These are phyloP conservation scores for Drechslerella dactyloides DNA, from an alignment of 2,329 filamentous ascomycete species.

Conservation along the genomic window DNA sequence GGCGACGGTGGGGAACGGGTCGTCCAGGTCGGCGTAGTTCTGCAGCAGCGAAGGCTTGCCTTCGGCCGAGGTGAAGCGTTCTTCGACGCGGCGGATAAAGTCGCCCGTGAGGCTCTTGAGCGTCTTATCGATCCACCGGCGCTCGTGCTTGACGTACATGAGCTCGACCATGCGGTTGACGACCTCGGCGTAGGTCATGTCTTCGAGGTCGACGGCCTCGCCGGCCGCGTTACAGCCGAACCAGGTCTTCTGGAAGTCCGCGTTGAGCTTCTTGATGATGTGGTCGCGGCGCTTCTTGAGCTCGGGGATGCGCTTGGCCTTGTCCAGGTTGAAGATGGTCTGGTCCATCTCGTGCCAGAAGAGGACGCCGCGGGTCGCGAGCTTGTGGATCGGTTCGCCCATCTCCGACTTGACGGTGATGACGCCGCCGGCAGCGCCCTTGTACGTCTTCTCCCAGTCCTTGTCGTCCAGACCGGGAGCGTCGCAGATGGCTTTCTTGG, in stretches of 20 bases:
- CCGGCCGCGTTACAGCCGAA: conserved; percentile 84
- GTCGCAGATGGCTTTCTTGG: conserved; percentile 88
- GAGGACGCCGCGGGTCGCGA: conserved; percentile 90
- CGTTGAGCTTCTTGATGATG: conserved; percentile 94
- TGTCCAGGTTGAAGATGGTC: conserved; percentile 95
- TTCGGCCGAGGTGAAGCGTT: conserved; percentile 80
- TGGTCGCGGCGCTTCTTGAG: conserved; percentile 86
- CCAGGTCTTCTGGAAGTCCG: conserved; percentile 97
- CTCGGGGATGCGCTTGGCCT: conserved; percentile 87
- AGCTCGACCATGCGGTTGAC: conserved; percentile 85
- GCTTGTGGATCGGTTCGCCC: conserved; percentile 99
- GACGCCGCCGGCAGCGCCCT: conserved; percentile 86
- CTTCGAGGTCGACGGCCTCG: conserved; percentile 83
- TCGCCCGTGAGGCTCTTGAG: conserved; percentile 84
- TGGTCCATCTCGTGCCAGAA: conserved; percentile 98
- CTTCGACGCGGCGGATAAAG: conserved; percentile 95
- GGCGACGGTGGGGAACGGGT: conserved; percentile 79
- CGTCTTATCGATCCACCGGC: conserved; percentile 87
- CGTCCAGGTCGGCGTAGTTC: conserved; percentile 83
- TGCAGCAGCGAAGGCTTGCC: conserved; percentile 83
- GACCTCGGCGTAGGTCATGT: conserved; percentile 94
- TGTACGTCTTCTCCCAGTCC: conserved; percentile 93
- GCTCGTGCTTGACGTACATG: conserved; percentile 88
- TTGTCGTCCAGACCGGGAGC: conserved; percentile 80
- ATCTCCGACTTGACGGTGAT: conserved; percentile 98